Conservation (phyloP, 1,139 yeast species). For the Lodderomyces oxycetoniae region DNA sequence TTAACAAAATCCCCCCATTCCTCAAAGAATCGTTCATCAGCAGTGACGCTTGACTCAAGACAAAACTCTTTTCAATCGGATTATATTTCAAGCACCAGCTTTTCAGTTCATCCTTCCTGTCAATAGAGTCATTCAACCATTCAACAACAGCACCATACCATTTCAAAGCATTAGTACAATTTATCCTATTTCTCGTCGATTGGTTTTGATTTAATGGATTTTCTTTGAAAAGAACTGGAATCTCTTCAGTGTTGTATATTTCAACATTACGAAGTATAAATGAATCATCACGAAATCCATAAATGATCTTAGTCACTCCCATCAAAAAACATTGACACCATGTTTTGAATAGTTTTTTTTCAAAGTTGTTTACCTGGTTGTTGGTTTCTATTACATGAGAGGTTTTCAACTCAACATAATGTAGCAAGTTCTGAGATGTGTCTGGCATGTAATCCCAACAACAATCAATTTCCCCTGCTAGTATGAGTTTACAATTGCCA, state of each 20-base stretch:
- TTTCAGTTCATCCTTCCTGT: slow-evolving; percentile 36
- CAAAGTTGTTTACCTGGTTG: slow-evolving; percentile 56
- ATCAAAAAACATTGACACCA: slow-evolving; percentile 95
- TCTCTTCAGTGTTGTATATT: slow-evolving; percentile 68
- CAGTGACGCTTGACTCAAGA: slow-evolving; percentile 25
- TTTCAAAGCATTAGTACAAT: slow-evolving; percentile 72
- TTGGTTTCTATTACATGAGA: slow-evolving; percentile 50
- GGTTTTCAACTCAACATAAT: slow-evolving; percentile 86
- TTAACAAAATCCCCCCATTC: slow-evolving; percentile 37
- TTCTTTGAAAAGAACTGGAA: slow-evolving; percentile 58
- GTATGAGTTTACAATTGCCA: slow-evolving; percentile 60
- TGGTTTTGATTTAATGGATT: slow-evolving; percentile 26
- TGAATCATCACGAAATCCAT: slow-evolving; percentile 81
- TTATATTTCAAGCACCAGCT: slow-evolving; percentile 33
- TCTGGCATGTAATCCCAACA: slow-evolving; percentile 75
- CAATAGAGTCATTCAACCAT: slow-evolving; percentile 61
- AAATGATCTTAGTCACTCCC: slow-evolving; percentile 72
- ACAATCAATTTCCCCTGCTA: slow-evolving; percentile 93
- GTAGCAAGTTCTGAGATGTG: slow-evolving; percentile 48
- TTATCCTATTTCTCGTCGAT: slow-evolving; percentile 35
- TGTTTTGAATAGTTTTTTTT: slow-evolving; percentile 64
- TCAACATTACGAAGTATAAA: slow-evolving; percentile 64
- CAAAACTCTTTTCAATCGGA: slow-evolving; percentile 29
- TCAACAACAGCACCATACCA: slow-evolving; percentile 83
- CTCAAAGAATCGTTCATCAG: slow-evolving; percentile 26